Base-by-base conservation (phyloP, 192 early-diverging fungal genomes). In the Podila clonocystis region DNA sequence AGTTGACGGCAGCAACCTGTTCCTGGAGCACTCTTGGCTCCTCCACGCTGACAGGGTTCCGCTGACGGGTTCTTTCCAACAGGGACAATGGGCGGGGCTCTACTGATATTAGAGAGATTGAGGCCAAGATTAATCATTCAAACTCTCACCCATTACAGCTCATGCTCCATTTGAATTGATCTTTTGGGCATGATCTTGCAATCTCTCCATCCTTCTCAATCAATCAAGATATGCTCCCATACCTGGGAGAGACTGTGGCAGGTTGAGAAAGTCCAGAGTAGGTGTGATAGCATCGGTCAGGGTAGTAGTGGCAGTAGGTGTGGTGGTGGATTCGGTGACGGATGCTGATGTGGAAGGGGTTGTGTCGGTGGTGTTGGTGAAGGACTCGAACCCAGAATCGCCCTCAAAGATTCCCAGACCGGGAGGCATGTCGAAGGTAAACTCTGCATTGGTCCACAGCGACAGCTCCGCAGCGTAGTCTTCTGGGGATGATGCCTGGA, bases 371-470 rank as follows among this genome's bases (percentile, higher is more conserved):
- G 64, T 70, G 52, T 55, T 1, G 52, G 52, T 55, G 52, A 55
- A 55, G 52, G 52, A 55, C 24, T 55, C 36, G 50, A 78, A 60
- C 4, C 68, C 75, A 71, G 76, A 72, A 30, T 86, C 80, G 7
- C 84, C 73, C 5, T 85, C 86, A 73, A 73, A 84, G 70, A 88
- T 83, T 17, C 87, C 85, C 7, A 83, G 63, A 33, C 87, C 87
- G 50, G 87, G 85, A 30, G 83, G 70, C 11, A 86, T 84, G 74
- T 94, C 91, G 33, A 91, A 88, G 41, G 86, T 87, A 74, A 92
- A 94, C 75, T 94, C 91, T 22, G 90, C 89, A 63, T 91, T 90
- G 60, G 91, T 82, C 85, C 89, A 94, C 31, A 92, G 83, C 9
- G 89, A 84, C 58, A 92, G 84, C 63, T 92, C 91, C 24, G 89